Evolutionary conservation across 164 flowering plant genomes (phyloP).

Genomic region (Saururus chinensis): DNA sequence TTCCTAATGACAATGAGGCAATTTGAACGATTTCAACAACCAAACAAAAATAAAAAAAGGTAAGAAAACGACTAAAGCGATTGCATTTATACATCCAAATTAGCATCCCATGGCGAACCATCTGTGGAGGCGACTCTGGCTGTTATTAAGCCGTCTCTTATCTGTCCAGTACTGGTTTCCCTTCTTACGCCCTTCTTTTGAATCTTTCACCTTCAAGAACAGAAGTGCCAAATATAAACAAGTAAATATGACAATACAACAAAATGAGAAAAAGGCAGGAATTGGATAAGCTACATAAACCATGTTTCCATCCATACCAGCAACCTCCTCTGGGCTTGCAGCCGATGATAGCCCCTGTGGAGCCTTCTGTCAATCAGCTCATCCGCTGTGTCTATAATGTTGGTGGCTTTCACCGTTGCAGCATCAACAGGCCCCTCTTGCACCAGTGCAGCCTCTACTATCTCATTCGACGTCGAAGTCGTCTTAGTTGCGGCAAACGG

Average conservation of each 20-base stretch:
- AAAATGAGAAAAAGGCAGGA: background rate
- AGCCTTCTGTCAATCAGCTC: background rate
- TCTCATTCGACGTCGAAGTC: background rate
- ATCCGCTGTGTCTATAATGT: background rate
- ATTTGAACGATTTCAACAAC: background rate
- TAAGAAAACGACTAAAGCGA: background rate
- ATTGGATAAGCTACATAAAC: no score
- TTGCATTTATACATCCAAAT: background rate
- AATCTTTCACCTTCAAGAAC: background rate
- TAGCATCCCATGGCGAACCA: background rate
- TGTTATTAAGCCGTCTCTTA: background rate
- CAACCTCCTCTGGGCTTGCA: background rate
- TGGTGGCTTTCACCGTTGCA: background rate
- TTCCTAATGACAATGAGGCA: no score
- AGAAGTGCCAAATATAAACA: background rate
- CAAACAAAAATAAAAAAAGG: background rate
- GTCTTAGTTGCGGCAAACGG: background rate
- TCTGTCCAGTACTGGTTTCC: background rate
- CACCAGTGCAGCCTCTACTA: background rate
- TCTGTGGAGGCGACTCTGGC: background rate
- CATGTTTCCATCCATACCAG: background rate
- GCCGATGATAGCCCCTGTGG: background rate
- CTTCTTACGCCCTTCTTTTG: background rate
- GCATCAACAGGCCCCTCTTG: background rate
- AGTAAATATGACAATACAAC: no score